A percentile compares a stretch with the other conserved stretches of the same genome.
Conservation (phyloP, 108 stramenopile genomes). For the Cyclotella cryptica region DNA sequence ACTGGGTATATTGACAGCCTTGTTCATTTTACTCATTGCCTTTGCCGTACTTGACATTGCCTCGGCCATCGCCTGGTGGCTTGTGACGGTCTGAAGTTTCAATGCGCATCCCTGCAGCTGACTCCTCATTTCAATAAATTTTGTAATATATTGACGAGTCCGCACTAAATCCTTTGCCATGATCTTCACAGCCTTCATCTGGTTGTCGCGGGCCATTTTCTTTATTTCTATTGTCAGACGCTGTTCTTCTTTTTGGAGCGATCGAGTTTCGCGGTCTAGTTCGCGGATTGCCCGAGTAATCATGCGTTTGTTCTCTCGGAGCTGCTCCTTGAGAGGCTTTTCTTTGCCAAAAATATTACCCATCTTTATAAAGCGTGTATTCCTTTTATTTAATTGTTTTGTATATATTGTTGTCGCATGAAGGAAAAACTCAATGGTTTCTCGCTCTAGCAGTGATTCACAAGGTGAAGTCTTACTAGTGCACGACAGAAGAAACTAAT, state of each 20-base stretch:
- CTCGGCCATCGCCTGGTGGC: conserved; percentile 95
- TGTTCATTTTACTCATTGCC: conserved; percentile 95
- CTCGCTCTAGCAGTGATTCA: too few species aligned
- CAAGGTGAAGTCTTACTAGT: too few species aligned
- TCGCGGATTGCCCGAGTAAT: conserved; percentile 95
- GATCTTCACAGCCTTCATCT: conserved; percentile 94
- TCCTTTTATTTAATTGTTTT: too few species aligned
- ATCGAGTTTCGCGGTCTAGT: conserved; percentile 91
- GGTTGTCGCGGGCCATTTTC: conserved; percentile 92
- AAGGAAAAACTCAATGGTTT: too few species aligned
- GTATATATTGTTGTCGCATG: too few species aligned
- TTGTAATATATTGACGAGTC: conserved; percentile 91
- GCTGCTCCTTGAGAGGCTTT: conserved; percentile 96
- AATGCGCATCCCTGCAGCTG: conserved; percentile 93
- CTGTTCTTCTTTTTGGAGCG: conserved; percentile 92
- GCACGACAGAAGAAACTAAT: too few species aligned
- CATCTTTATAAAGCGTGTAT: conserved; percentile 60
- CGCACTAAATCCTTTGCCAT: conserved; percentile 97
- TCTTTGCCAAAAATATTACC: conserved; percentile 91
- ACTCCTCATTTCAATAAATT: conserved; percentile 97
- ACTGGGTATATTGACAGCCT: conserved; percentile 91
- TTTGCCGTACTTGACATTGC: conserved; percentile 91
- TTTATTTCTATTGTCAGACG: conserved; percentile 95
- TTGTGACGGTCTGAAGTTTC: conserved; percentile 95
- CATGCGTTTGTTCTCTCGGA: conserved; percentile 97